Evolutionary conservation across 306 rosid species (phyloP).

Genomic region (Quercus dentata): DNA sequence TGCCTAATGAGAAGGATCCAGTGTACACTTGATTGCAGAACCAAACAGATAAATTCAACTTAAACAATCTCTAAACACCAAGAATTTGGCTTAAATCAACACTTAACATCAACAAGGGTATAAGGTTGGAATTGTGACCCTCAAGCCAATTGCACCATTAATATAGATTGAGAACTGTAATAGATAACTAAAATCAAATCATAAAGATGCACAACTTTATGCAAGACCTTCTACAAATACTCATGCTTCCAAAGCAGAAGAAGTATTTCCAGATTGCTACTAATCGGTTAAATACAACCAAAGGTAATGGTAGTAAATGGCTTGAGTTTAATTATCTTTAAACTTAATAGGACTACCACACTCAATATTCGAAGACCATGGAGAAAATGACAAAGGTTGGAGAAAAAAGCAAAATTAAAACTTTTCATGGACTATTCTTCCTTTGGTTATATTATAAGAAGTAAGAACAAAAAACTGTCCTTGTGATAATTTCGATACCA

Average conservation of each 20-base stretch:
- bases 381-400: background rate
- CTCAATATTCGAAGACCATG: background rate
- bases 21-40: no score
- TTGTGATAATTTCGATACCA: conserved; percentile 44
- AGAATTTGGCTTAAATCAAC: background rate
- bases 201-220: background rate
- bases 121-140: background rate
- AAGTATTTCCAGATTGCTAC: background rate
- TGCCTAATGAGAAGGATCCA: no score
- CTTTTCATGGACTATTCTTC: background rate
- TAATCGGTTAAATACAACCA: background rate
- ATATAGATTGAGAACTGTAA: background rate
- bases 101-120: background rate
- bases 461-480: background rate
- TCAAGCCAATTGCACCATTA: background rate
- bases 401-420: background rate
- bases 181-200: background rate
- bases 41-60: no score
- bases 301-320: background rate
- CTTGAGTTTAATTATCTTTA: background rate
- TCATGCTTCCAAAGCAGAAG: background rate
- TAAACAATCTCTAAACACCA: no score
- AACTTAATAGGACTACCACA: background rate
- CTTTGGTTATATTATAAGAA: background rate
- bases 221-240: no score